A percentile compares a stretch with the other conserved stretches of the same genome.
These are phyloP conservation scores for Naganishia kalamii DNA, from an alignment of 768 basidiomycete genomes.

Conservation along the genomic window DNA sequence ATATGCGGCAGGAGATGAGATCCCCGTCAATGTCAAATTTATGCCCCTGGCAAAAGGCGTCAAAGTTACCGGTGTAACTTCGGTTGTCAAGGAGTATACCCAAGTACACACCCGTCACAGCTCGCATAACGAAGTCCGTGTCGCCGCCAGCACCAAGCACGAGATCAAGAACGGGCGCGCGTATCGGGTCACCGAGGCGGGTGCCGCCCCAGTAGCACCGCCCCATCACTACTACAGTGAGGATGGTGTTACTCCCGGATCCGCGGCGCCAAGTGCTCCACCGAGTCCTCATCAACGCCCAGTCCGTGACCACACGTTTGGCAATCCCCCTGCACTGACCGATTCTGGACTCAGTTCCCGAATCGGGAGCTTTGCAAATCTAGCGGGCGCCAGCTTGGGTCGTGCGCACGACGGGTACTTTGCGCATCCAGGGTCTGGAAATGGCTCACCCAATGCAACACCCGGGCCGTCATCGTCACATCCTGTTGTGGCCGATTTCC, in stretches of 20 bases:
- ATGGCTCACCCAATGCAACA: neutral
- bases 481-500: conserved; percentile 26
- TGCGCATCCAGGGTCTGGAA: conserved; percentile 3
- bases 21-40: conserved; percentile 78
- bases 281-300: conserved; percentile 20
- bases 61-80: conserved; percentile 60
- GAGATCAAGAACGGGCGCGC: conserved; percentile 58
- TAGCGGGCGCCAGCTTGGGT: neutral
- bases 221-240: conserved; percentile 18
- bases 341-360: conserved; percentile 16
- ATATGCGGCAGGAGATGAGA: conserved; percentile 80
- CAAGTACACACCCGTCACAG: conserved; percentile 60
- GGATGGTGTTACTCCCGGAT: conserved; percentile 2
- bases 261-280: conserved; percentile 20
- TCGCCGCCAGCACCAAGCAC: conserved; percentile 61
- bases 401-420: conserved; percentile 10
- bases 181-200: conserved; percentile 21
- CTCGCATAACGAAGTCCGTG: conserved; percentile 58
- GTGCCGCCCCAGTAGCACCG: conserved; percentile 18
- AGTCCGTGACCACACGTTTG: neutral
- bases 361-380: conserved; percentile 13
- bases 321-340: conserved; percentile 7
- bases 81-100: conserved; percentile 63
- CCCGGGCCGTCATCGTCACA: conserved; percentile 20
- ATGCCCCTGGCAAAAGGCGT: conserved; percentile 80